A percentile compares a stretch with the other conserved stretches of the same genome.
Conservation (phyloP, 1,284 basidiomycete genomes). For the Puccinia coronata region DNA sequence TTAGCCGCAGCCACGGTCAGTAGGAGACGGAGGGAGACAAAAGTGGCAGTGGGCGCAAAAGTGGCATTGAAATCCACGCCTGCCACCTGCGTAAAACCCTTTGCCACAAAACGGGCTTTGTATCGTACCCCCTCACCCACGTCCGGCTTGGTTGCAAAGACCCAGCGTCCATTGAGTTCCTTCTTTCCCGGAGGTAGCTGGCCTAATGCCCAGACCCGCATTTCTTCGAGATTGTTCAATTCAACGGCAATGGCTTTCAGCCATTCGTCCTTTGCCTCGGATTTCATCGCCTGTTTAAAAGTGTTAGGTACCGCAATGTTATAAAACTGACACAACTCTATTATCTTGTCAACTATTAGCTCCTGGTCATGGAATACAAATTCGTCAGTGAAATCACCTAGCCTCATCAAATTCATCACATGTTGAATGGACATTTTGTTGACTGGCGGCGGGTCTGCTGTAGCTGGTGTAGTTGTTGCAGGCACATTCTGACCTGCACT, state of each 20-base stretch:
- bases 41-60: slow-evolving; percentile 13
- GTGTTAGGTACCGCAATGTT: too few relatives aligned
- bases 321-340: too few relatives aligned
- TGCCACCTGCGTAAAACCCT: neutral
- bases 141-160: too few relatives aligned
- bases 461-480: too few relatives aligned
- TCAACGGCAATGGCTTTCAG: too few relatives aligned
- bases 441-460: too few relatives aligned
- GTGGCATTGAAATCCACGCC: neutral
- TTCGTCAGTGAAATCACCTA: neutral
- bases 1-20: neutral
- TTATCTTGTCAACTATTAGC: neutral
- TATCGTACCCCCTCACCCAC: neutral
- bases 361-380: neutral
- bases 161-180: neutral
- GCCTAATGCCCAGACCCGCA: neutral
- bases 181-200: neutral
- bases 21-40: neutral
- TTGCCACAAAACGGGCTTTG: slow-evolving; percentile 5
- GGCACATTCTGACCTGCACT: too few relatives aligned
- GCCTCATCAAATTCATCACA: too few relatives aligned
- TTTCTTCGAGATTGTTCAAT: neutral
- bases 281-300: too few relatives aligned
- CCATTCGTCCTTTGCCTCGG: too few relatives aligned
- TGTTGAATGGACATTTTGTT: too few relatives aligned